Conservation (phyloP, 352 stramenopile species). For the Pythium oligandrum region DNA sequence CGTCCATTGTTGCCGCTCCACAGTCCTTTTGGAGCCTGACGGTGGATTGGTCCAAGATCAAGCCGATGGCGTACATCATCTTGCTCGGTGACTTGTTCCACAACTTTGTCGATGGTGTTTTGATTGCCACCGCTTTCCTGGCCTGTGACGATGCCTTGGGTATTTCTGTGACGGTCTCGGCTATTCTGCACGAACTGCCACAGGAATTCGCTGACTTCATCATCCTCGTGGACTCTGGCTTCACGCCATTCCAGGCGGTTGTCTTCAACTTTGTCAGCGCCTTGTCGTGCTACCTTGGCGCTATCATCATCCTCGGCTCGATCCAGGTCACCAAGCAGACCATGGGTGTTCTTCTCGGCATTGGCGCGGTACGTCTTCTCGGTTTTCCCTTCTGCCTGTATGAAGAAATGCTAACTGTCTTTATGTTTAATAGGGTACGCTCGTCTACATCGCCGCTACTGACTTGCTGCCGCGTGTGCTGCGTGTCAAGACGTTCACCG, state of each 20-base stretch:
- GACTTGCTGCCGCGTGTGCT: constrained; percentile 60
- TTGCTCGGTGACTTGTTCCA: constrained; percentile 84
- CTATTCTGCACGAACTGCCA: constrained; percentile 82
- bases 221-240: constrained; percentile 68
- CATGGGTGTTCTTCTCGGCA: constrained; percentile 68
- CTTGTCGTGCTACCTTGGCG: constrained; percentile 72
- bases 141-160: constrained; percentile 39
- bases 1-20: constrained; percentile 15
- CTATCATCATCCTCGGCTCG: constrained; percentile 47
- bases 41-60: constrained; percentile 35
- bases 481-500: constrained; percentile 32
- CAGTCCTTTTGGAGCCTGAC: constrained; percentile 24
- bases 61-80: constrained; percentile 62
- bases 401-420: neutral
- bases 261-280: constrained; percentile 82
- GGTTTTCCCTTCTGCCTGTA: neutral
- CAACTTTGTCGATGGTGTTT: constrained; percentile 87
- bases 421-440: constrained; percentile 28
- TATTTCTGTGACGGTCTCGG: constrained; percentile 53
- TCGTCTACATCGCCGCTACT: constrained; percentile 64
- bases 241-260: constrained; percentile 55
- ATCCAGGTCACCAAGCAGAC: constrained; percentile 50
- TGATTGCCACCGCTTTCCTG: constrained; percentile 55
- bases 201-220: constrained; percentile 88
- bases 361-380: constrained; percentile 62